These are phyloP conservation scores for Colletotrichum sp. DNA, from an alignment of 2,329 filamentous ascomycete genomes.

Conservation along the genomic window DNA sequence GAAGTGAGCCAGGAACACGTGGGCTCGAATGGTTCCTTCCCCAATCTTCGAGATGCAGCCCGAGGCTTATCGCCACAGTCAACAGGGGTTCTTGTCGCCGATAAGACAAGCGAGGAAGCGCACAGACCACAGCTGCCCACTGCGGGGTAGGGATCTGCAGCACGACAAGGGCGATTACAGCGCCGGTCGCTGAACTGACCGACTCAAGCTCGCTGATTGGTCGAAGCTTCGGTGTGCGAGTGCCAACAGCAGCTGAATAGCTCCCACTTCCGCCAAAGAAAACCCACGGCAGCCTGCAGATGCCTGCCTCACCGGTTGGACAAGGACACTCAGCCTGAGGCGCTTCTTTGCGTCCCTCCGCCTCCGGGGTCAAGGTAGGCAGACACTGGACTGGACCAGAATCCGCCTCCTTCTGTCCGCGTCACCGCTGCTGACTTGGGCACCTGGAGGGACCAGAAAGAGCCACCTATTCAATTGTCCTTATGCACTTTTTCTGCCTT, in stretches of 20 bases:
- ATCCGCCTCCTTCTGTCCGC: neutral
- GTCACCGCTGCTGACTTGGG: neutral
- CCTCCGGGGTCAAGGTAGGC: neutral
- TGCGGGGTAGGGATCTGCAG: neutral
- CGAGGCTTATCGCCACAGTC: neutral
- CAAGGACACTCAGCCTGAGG: neutral
- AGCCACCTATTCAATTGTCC: neutral
- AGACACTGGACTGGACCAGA: neutral
- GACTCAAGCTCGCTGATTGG: slow-evolving; percentile 10
- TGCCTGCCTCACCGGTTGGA: neutral
- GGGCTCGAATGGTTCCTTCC: neutral
- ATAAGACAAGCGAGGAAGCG: neutral
- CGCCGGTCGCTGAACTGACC: neutral
- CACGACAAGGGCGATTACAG: neutral
- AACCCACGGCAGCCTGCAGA: neutral
- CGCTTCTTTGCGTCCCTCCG: neutral
- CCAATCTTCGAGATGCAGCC: neutral
- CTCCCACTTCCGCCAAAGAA: neutral
- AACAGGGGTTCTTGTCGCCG: neutral
- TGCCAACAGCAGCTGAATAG: neutral
- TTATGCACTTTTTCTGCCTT: neutral
- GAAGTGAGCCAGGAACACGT: neutral
- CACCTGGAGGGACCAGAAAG: neutral
- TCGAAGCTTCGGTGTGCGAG: neutral
- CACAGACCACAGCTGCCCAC: neutral